Conservation (phyloP, 371 early-diverging fungal species). For the Dichotomocladium elegans region DNA sequence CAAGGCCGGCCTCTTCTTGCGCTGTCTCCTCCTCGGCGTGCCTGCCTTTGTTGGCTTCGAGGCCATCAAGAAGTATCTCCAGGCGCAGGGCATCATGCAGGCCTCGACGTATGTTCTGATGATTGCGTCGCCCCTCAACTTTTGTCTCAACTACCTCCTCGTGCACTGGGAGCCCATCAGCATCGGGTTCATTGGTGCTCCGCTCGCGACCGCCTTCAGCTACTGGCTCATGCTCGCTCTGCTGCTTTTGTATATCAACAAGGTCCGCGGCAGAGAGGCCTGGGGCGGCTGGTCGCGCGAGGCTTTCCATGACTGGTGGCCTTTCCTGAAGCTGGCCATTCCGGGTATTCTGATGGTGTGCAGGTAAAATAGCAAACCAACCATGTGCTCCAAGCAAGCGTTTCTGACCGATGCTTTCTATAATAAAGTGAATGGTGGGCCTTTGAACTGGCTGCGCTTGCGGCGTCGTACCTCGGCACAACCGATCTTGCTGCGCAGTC, state of each 20-base stretch:
- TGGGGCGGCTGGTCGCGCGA: constrained; percentile 88
- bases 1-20: constrained; percentile 57
- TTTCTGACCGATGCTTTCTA: constrained; percentile 52
- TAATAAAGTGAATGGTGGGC: constrained; percentile 67
- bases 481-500: constrained; percentile 83
- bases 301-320: constrained; percentile 59
- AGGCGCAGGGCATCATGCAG: constrained; percentile 85
- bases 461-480: constrained; percentile 74
- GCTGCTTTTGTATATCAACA: constrained; percentile 60
- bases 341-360: constrained; percentile 72
- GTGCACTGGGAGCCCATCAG: constrained; percentile 64
- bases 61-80: constrained; percentile 75
- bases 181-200: constrained; percentile 83
- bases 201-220: constrained; percentile 73
- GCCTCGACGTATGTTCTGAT: constrained; percentile 71
- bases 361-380: constrained; percentile 1
- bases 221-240: constrained; percentile 68
- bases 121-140: constrained; percentile 71
- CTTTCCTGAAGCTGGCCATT: constrained; percentile 68
- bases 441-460: constrained; percentile 39
- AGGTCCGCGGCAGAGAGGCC: constrained; percentile 61
- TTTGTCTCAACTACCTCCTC: constrained; percentile 67
- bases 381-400: background rate
- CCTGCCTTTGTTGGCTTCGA: constrained; percentile 77
- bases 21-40: constrained; percentile 64